These are phyloP conservation scores for Nelumbo lutea DNA, from an alignment of 164 flowering plant species.

Conservation along the genomic window DNA sequence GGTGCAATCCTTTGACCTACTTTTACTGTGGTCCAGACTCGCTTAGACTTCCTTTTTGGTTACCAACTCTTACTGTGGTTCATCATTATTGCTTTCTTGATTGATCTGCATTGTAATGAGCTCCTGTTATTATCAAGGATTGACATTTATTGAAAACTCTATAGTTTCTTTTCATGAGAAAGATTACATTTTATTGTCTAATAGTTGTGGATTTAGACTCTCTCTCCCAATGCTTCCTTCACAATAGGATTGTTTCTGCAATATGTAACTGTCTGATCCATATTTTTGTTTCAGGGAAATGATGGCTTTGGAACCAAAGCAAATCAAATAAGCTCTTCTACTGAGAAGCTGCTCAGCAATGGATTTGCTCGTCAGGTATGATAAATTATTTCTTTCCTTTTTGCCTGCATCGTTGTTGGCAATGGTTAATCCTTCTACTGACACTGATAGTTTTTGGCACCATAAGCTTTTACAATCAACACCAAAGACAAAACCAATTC, in stretches of 20 bases:
- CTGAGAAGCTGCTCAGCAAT: conserved; percentile 63
- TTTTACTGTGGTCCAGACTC: neutral
- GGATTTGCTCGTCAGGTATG: conserved; percentile 78
- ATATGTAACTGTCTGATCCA: neutral
- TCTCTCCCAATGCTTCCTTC: neutral
- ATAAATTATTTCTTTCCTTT: conserved; percentile 1
- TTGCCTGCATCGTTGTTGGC: neutral
- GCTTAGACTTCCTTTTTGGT: neutral
- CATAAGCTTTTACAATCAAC: conserved; percentile 68
- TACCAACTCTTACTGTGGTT: no score
- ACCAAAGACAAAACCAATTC: conserved; percentile 50
- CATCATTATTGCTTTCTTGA: neutral
- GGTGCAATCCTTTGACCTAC: neutral
- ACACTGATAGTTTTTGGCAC: conserved; percentile 1
- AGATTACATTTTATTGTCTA: neutral
- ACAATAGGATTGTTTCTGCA: neutral
- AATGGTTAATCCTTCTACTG: neutral
- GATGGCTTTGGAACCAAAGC: conserved; percentile 26
- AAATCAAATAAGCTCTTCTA: conserved; percentile 27
- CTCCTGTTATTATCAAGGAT: neutral
- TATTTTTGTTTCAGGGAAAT: conserved; percentile 34
- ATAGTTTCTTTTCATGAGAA: neutral
- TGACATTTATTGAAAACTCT: neutral
- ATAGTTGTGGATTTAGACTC: neutral
- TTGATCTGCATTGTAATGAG: neutral